These are phyloP conservation scores for Colletotrichum musicola DNA, from an alignment of 2,329 filamentous ascomycete genomes.

Conservation along the genomic window DNA sequence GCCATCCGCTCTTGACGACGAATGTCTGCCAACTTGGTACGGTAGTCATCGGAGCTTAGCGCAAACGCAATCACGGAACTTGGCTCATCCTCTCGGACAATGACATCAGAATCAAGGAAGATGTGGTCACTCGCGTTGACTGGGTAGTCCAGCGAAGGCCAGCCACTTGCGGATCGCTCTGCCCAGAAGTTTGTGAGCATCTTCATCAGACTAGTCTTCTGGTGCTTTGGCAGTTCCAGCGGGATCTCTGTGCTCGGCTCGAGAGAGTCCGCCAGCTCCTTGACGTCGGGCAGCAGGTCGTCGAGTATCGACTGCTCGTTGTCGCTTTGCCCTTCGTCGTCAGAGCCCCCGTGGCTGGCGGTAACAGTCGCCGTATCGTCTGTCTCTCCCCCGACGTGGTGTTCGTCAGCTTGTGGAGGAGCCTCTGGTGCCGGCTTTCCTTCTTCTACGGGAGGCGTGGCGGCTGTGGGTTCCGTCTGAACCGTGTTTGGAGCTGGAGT, in stretches of 20 bases:
- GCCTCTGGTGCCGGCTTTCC: slow-evolving; percentile 26
- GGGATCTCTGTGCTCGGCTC: slow-evolving; percentile 72
- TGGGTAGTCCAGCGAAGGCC: slow-evolving; percentile 93
- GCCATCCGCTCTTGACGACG: slow-evolving; percentile 42
- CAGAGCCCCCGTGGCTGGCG: slow-evolving; percentile 71
- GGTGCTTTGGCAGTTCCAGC: slow-evolving; percentile 88
- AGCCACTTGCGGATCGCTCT: slow-evolving; percentile 94
- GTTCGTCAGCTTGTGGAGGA: slow-evolving; percentile 26
- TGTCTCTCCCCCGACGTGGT: slow-evolving; percentile 44
- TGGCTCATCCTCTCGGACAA: slow-evolving; percentile 96
- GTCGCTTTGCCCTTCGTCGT: slow-evolving; percentile 79
- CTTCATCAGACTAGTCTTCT: slow-evolving; percentile 93
- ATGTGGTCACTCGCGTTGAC: slow-evolving; percentile 91
- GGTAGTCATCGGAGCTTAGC: slow-evolving; percentile 88
- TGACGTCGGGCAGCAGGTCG: slow-evolving; percentile 74
- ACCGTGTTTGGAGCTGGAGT: slow-evolving; percentile 26
- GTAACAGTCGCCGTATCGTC: slow-evolving; percentile 54
- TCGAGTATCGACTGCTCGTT: slow-evolving; percentile 77
- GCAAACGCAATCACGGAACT: slow-evolving; percentile 96
- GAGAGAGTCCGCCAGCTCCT: slow-evolving; percentile 72
- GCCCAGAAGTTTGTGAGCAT: slow-evolving; percentile 99
- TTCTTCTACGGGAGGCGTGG: slow-evolving; percentile 12
- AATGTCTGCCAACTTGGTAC: slow-evolving; percentile 79
- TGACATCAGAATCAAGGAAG: slow-evolving; percentile 96
- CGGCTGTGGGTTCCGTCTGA: slow-evolving; percentile 40